These are phyloP conservation scores for Mycena filopes DNA, from an alignment of 768 basidiomycete genomes.

Conservation along the genomic window DNA sequence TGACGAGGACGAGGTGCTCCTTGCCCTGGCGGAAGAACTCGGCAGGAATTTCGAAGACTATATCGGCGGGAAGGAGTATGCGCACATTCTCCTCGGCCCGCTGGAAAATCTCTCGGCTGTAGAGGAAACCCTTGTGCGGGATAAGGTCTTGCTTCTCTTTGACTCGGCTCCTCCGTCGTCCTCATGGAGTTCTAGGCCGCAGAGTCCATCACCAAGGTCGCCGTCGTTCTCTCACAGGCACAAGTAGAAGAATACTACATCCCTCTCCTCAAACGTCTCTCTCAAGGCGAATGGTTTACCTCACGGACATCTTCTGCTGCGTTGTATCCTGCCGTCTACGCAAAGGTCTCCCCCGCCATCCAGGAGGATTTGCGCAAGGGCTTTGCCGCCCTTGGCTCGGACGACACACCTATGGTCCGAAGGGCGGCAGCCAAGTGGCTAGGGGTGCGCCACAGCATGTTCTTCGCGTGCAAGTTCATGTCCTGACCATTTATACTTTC, in stretches of 20 bases:
- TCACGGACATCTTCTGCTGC: slow-evolving; percentile 96
- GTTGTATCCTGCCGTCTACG: slow-evolving; percentile 90
- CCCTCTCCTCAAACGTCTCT: slow-evolving; percentile 88
- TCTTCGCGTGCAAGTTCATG: slow-evolving; percentile 4
- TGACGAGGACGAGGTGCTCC: slow-evolving; percentile 97
- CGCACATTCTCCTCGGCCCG: slow-evolving; percentile 89
- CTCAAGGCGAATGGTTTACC: slow-evolving; percentile 98
- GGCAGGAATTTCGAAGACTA: slow-evolving; percentile 94
- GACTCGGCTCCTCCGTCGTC: slow-evolving; percentile 17
- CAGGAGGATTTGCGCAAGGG: slow-evolving; percentile 92
- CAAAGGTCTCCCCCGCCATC: slow-evolving; percentile 73
- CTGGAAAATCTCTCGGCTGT: slow-evolving; percentile 96
- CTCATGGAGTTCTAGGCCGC: slow-evolving; percentile 72
- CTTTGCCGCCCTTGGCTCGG: slow-evolving; percentile 83
- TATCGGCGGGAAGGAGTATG: slow-evolving; percentile 88
- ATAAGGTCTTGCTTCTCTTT: slow-evolving; percentile 75
- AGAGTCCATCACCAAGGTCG: slow-evolving; percentile 93
- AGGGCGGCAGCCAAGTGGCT: slow-evolving; percentile 97
- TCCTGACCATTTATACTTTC: slow-evolving; percentile 22
- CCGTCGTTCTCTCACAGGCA: slow-evolving; percentile 74
- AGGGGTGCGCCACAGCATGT: slow-evolving; percentile 70
- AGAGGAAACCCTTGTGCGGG: slow-evolving; percentile 97
- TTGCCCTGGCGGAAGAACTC: slow-evolving; percentile 95
- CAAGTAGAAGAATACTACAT: slow-evolving; percentile 93
- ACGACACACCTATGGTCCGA: slow-evolving; percentile 99